Conservation (phyloP, 1,139 yeast species). For the Pichia inconspicua region DNA sequence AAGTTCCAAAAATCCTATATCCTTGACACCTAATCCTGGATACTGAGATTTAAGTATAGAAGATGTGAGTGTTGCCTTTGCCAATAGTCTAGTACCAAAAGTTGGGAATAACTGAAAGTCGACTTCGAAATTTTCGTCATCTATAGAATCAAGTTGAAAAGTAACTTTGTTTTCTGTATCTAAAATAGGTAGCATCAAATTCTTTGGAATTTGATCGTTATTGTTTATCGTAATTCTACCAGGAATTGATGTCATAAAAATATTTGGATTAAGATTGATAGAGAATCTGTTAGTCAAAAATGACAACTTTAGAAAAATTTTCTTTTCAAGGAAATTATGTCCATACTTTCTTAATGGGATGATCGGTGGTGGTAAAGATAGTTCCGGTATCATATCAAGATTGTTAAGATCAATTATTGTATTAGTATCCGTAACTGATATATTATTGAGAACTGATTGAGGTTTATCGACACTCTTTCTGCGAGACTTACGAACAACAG, state of each 20-base stretch:
- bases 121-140: conserved; percentile 52
- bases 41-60: conserved; percentile 38
- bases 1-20: conserved; percentile 39
- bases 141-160: conserved; percentile 78
- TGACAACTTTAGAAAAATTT: conserved; percentile 70
- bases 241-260: conserved; percentile 38
- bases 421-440: conserved; percentile 7
- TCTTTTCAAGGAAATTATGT: conserved; percentile 87
- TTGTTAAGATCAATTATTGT: conserved; percentile 24
- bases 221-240: conserved; percentile 67
- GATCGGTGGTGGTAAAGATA: conserved; percentile 91
- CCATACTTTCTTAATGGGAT: conserved; percentile 90
- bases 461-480: background rate
- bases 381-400: conserved; percentile 76
- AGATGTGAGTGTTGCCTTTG: conserved; percentile 56
- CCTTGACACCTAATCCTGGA: conserved; percentile 33
- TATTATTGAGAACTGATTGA: background rate
- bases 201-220: conserved; percentile 78
- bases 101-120: conserved; percentile 92
- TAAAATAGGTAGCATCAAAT: conserved; percentile 68
- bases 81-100: conserved; percentile 86
- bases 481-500: background rate
- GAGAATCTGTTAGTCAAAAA: conserved; percentile 56
- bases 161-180: conserved; percentile 68
- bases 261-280: conserved; percentile 43